These are phyloP conservation scores for Populus simonii DNA, from an alignment of 345 rosid genomes.

Conservation along the genomic window DNA sequence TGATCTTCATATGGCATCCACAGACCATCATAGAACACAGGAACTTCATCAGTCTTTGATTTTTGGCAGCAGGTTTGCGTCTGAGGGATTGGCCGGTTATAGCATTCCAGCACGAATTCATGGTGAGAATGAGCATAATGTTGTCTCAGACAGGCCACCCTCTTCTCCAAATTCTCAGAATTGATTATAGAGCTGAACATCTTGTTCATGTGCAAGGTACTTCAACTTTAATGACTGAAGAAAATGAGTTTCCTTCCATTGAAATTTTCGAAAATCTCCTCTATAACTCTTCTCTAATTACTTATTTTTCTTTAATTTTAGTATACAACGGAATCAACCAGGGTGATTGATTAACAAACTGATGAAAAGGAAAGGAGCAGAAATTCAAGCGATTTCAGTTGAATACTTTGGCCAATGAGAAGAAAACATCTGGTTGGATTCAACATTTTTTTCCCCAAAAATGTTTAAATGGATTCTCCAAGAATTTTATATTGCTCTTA, in stretches of 20 bases:
- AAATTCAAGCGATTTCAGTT: slow-evolving; percentile 4
- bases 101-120: slow-evolving; percentile 47
- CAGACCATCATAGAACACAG: slow-evolving; percentile 45
- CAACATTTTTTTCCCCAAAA: background rate
- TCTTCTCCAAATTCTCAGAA: slow-evolving; percentile 46
- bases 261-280: background rate
- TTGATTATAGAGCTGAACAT: slow-evolving; percentile 12
- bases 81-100: slow-evolving; percentile 54
- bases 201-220: background rate
- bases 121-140: slow-evolving; percentile 42
- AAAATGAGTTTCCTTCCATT: background rate
- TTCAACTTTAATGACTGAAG: background rate
- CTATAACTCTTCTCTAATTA: background rate
- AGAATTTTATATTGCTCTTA: background rate
- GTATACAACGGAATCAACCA: background rate
- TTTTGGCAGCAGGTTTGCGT: slow-evolving; percentile 46
- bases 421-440: slow-evolving; percentile 1
- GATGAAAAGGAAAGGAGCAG: slow-evolving; percentile 4
- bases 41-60: slow-evolving; percentile 41
- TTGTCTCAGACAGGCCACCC: slow-evolving; percentile 43
- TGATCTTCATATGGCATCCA: slow-evolving; percentile 36
- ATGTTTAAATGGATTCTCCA: background rate
- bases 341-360: background rate
- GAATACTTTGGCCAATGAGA: background rate
- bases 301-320: background rate